These are phyloP conservation scores for Tardiomyces blankii DNA, from an alignment of 1,139 yeast species.

Conservation along the genomic window DNA sequence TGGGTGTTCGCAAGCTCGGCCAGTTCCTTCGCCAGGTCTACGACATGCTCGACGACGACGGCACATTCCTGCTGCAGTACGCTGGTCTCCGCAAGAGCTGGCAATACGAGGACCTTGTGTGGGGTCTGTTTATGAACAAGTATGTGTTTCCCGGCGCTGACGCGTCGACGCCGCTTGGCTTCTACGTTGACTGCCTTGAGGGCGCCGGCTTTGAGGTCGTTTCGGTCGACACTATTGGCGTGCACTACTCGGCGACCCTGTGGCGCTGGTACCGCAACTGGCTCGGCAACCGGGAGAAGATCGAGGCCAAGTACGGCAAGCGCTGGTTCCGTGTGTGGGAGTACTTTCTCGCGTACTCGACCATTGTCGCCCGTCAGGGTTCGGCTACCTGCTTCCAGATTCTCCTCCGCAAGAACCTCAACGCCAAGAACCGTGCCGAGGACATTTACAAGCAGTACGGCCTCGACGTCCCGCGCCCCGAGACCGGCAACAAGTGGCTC, in stretches of 20 bases:
- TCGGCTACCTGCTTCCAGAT: conserved; percentile 90
- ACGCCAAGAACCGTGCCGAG: conserved; percentile 73
- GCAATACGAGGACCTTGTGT: conserved; percentile 89
- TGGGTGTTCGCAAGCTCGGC: conserved; percentile 78
- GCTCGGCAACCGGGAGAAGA: conserved; percentile 73
- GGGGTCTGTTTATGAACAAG: conserved; percentile 96
- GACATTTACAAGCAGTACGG: conserved; percentile 75
- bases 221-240: conserved; percentile 80
- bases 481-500: conserved; percentile 39
- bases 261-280: conserved; percentile 97
- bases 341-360: conserved; percentile 71
- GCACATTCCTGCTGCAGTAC: conserved; percentile 75
- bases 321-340: conserved; percentile 96
- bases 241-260: conserved; percentile 81
- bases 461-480: conserved; percentile 52
- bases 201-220: conserved; percentile 80
- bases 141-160: conserved; percentile 97
- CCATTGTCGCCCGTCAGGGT: conserved; percentile 85
- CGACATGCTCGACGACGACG: conserved; percentile 86
- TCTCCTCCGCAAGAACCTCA: conserved; percentile 79
- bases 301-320: conserved; percentile 68
- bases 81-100: conserved; percentile 87
- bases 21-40: conserved; percentile 69
- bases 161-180: conserved; percentile 88
- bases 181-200: conserved; percentile 68